phyloP scores from a whole-genome alignment of 768 basidiomycete genomes.

The Phanerochaete sordida region DNA sequence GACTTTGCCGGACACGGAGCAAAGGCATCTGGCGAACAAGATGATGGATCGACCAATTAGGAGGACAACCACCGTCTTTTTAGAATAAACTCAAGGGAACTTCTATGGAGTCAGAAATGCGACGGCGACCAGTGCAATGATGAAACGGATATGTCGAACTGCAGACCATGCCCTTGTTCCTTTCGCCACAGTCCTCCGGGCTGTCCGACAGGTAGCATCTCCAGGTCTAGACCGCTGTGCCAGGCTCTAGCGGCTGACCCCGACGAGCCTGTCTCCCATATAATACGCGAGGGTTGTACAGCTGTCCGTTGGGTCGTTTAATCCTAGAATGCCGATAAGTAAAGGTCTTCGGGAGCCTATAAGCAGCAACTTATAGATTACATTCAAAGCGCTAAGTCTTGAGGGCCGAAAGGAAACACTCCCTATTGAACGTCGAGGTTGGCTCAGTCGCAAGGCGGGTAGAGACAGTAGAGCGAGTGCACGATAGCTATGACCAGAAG shows the following conservation, averaged over 20 bases:
- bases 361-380: too few species aligned
- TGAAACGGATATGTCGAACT: neutral
- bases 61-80: neutral
- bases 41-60: neutral
- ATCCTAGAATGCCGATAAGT: neutral
- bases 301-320: neutral
- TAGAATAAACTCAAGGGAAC: neutral
- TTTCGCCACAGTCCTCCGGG: too few species aligned
- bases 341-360: neutral
- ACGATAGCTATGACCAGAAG: too few species aligned
- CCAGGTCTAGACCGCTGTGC: neutral
- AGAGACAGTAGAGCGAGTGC: too few species aligned
- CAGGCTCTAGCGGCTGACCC: neutral
- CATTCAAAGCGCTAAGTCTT: too few species aligned
- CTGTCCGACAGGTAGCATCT: neutral
- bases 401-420: too few species aligned
- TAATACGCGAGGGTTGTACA: neutral
- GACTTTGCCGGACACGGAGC: neutral
- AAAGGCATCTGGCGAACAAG: neutral
- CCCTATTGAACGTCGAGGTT: too few species aligned
- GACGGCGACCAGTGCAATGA: neutral
- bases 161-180: neutral
- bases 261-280: neutral
- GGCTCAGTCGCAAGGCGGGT: too few species aligned
- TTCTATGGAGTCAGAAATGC: neutral